A percentile compares a stretch with the other conserved stretches of the same genome.
Evolutionary conservation across 2,329 filamentous ascomycete species (phyloP).

Genomic region (Zymoseptoria pseudotritici): DNA sequence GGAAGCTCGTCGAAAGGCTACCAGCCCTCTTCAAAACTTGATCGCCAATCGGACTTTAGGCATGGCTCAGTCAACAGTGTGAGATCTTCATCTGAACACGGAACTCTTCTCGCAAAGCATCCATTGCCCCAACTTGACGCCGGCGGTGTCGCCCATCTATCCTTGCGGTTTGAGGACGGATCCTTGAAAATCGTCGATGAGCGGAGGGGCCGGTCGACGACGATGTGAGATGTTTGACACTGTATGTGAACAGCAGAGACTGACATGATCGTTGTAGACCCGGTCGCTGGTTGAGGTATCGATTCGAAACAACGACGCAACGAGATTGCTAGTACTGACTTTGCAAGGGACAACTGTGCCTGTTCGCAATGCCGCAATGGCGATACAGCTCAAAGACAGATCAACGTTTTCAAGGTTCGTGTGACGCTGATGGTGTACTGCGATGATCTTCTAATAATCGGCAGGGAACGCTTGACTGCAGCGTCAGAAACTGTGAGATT

Average conservation of each 20-base stretch:
- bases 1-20: conserved; percentile 10
- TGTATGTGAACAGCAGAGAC: background rate
- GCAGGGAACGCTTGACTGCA: background rate
- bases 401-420: conserved; percentile 25
- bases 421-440: too few species aligned
- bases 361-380: conserved; percentile 23
- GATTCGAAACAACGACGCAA: background rate
- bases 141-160: conserved; percentile 3
- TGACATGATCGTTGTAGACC: conserved; percentile 4
- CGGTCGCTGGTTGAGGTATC: conserved; percentile 17
- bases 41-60: conserved; percentile 7
- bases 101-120: conserved; percentile 8
- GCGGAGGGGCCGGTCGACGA: conserved; percentile 9
- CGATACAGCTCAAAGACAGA: conserved; percentile 26
- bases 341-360: conserved; percentile 21
- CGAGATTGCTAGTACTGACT: conserved; percentile 1
- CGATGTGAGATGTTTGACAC: conserved; percentile 7
- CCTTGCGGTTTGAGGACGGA: conserved; percentile 10
- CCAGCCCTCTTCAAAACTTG: conserved; percentile 10
- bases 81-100: background rate
- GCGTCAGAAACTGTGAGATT: conserved; percentile 8
- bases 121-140: conserved; percentile 13
- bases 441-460: too few species aligned
- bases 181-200: conserved; percentile 13
- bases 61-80: conserved; percentile 6